Evolutionary conservation across 2,329 filamentous ascomycete genomes (phyloP), one percentile per base, ranked within the genome.

Genomic region (Colletotrichum tofieldiae): DNA sequence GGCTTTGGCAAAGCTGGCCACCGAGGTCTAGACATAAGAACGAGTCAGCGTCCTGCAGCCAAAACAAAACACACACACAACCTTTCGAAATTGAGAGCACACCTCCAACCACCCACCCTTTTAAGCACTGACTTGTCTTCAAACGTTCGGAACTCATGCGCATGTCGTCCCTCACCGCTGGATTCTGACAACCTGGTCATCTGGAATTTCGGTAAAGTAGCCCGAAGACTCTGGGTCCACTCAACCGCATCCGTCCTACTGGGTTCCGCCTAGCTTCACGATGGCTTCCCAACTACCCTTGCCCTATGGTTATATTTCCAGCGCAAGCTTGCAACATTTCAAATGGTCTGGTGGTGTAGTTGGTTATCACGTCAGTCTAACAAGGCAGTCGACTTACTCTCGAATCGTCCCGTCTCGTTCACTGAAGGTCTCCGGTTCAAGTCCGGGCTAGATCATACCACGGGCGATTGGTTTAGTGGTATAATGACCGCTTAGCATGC

Each of bases 301-400:
- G 52, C 64, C 55, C 23, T 72, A 72, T 49, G 2, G 2, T n/a
- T 9, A 18, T 4, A n/a, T 14, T 56, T 41, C 32, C 35, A 12
- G 1, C 0, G 0, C 0, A 0, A 0, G 0, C 0, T 2, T 6
- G 0, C 29, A 64, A 49, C 43, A 63, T 41, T n/a, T 39, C 2
- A 29, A 23, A n/a, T 60, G 69, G 59, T 64, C 65, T 69, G 71
- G 67, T 80, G 77, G 78, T 79, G 78, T 79, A 80, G 83, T 84
- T 84, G 82, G 83, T 84, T 84, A 85, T 84, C 83, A 84, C 83
- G 80, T 85, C 81, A 84, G 83, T 84, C 82, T 85, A 84, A 84
- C 82, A 51, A 51, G 23, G 23, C 79, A 11, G 0, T 26, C 29
- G 37, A 55, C 23, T 1, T 11, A 5, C 1, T 9, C 39, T 3